A percentile compares a stretch with the other conserved stretches of the same genome.
phyloP scores from a whole-genome alignment of 2,329 filamentous ascomycete genomes.

The Cercospora beticola region DNA sequence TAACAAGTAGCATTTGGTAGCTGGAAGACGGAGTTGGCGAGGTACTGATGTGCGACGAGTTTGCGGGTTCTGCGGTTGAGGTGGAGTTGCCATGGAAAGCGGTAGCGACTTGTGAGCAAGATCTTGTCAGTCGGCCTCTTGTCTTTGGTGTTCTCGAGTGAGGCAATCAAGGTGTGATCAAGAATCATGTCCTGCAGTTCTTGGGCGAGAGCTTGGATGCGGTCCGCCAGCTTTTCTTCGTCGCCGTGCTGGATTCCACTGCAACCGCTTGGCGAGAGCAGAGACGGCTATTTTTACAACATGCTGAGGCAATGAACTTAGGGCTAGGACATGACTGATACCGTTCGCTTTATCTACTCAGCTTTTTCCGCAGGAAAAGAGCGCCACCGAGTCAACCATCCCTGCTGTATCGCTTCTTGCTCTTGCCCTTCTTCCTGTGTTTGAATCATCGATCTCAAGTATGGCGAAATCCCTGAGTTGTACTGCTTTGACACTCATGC shows the following conservation, averaged over 20 bases:
- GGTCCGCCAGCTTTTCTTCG: neutral
- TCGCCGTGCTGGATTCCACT: neutral
- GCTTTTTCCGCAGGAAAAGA: too few relatives aligned
- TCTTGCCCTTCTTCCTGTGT: neutral
- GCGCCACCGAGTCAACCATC: too few relatives aligned
- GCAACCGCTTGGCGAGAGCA: too few relatives aligned
- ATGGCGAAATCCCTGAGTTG: neutral
- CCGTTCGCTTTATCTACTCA: too few relatives aligned
- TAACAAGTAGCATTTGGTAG: too few relatives aligned
- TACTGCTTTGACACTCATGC: neutral
- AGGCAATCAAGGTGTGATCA: neutral
- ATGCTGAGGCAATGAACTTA: too few relatives aligned
- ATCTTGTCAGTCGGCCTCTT: neutral
- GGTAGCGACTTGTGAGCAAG: neutral
- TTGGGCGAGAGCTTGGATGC: neutral
- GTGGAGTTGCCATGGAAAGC: neutral
- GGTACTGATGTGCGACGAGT: neutral
- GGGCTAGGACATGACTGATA: too few relatives aligned
- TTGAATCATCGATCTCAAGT: neutral
- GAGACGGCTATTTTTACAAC: too few relatives aligned
- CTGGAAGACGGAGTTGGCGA: neutral
- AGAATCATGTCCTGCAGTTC: neutral
- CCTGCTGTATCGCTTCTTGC: neutral
- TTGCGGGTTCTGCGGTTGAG: neutral
- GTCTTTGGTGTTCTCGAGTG: neutral